Percentiles rank a stretch among this genome's conserved stretches.
Evolutionary conservation across 2,329 filamentous ascomycete species (phyloP).

Genomic region (Pseudogymnoascus sp.): DNA sequence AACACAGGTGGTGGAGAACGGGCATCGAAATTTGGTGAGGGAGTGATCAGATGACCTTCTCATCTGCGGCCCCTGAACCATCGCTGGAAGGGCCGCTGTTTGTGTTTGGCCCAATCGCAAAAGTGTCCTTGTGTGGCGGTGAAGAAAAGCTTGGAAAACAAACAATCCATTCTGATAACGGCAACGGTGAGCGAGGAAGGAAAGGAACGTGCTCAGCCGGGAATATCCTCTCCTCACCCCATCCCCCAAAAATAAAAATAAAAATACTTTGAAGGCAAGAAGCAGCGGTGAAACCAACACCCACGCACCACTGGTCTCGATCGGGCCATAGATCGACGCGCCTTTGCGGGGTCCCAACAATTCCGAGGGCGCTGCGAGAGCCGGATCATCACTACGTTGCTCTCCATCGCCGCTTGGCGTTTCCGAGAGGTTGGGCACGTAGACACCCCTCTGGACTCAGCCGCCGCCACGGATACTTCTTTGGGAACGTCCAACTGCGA

Average conservation of each 20-base stretch:
- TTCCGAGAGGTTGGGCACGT: not conserved
- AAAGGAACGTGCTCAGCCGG: not conserved
- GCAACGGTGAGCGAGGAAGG: too few relatives aligned
- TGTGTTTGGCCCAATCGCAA: not conserved
- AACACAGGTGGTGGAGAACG: not conserved
- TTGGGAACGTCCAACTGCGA: too few relatives aligned
- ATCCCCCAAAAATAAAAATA: not conserved
- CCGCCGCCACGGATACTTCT: not conserved
- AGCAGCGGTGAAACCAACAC: slow-evolving; percentile 2
- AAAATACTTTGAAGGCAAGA: not conserved
- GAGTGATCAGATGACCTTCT: slow-evolving; percentile 3
- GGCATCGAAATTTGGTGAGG: not conserved
- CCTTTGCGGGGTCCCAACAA: not conserved
- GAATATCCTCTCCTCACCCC: not conserved
- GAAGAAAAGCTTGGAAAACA: not conserved
- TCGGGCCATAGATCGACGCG: not conserved
- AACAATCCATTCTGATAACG: not conserved
- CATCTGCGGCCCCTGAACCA: not conserved
- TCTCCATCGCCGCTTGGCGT: not conserved
- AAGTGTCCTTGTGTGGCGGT: not conserved
- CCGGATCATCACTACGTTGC: slow-evolving; percentile 3
- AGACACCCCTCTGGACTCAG: not conserved
- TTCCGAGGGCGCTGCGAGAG: not conserved
- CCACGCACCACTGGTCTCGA: not conserved
- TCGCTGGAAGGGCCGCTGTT: not conserved